Evolutionary conservation across 179 eudicot species (phyloP).

Genomic region (Spergularia azorica): DNA sequence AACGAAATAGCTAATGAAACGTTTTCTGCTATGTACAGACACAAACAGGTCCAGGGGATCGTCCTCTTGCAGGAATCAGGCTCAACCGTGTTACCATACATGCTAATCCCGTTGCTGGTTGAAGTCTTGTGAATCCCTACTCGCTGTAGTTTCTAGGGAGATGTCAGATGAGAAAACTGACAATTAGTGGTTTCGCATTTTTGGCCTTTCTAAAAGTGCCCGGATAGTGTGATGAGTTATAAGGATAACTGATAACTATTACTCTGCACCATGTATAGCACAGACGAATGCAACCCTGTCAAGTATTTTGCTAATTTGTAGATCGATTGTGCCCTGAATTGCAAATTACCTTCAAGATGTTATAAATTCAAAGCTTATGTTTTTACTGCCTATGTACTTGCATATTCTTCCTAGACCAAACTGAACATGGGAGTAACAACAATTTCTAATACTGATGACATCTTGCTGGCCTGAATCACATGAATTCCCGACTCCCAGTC

Average conservation of each 20-base stretch:
- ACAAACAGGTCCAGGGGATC: constrained; percentile 75
- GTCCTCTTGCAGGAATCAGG: constrained; percentile 96
- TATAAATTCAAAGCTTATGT: too few species aligned
- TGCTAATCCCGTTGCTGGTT: constrained; percentile 93
- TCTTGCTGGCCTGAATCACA: too few species aligned
- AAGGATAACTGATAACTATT: constrained; percentile 1
- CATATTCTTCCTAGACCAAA: too few species aligned
- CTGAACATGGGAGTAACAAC: too few species aligned
- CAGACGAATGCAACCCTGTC: background rate
- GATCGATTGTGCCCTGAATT: background rate
- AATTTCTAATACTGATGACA: too few species aligned
- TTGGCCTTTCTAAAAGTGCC: background rate
- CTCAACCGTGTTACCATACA: constrained; percentile 88
- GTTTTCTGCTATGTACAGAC: constrained; percentile 54
- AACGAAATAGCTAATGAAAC: constrained; percentile 1
- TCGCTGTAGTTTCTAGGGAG: background rate
- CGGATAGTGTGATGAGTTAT: constrained; percentile 4
- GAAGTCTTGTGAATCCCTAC: constrained; percentile 7
- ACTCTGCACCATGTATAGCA: constrained; percentile 21
- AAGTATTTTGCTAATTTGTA: background rate
- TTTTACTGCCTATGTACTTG: too few species aligned
- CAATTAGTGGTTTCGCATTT: background rate
- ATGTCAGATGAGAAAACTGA: background rate
- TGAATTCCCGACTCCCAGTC: too few species aligned
- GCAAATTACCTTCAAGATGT: background rate